Evolutionary conservation across 345 rosid species (phyloP).

Genomic region (Syzygium jambos): DNA sequence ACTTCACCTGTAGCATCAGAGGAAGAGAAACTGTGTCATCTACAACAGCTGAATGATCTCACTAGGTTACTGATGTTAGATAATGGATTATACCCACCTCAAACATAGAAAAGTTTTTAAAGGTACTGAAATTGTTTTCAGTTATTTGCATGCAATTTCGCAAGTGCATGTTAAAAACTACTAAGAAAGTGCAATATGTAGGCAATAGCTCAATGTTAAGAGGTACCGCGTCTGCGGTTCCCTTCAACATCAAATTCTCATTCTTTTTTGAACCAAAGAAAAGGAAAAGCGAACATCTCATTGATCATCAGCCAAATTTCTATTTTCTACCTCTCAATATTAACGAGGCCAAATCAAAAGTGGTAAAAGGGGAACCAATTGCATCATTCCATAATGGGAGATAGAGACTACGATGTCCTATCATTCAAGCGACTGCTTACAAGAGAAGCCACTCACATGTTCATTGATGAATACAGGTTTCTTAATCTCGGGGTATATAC

Average conservation of each 20-base stretch:
- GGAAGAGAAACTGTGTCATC: neutral
- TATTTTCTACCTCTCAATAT: neutral
- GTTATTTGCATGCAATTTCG: neutral
- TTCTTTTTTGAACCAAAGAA: neutral
- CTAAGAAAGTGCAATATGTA: neutral
- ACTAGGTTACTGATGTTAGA: neutral
- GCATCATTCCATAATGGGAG: neutral
- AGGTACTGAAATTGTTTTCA: neutral
- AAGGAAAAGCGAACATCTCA: neutral
- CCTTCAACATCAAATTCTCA: neutral
- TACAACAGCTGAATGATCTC: neutral
- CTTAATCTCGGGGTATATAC: constrained; percentile 97
- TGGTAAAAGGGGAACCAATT: neutral
- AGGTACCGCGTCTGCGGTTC: neutral
- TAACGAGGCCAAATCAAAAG: neutral
- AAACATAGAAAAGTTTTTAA: neutral
- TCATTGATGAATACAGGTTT: constrained; percentile 83
- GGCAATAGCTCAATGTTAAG: neutral
- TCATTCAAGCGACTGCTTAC: neutral
- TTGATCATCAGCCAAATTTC: neutral
- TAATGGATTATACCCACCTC: neutral
- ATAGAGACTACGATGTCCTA: neutral
- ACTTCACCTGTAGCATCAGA: constrained; percentile 54
- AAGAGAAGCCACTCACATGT: constrained; percentile 36
- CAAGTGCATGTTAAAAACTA: neutral